Conservation (phyloP, 2,329 filamentous ascomycete genomes). For the Aspergillus costaricaensis region DNA sequence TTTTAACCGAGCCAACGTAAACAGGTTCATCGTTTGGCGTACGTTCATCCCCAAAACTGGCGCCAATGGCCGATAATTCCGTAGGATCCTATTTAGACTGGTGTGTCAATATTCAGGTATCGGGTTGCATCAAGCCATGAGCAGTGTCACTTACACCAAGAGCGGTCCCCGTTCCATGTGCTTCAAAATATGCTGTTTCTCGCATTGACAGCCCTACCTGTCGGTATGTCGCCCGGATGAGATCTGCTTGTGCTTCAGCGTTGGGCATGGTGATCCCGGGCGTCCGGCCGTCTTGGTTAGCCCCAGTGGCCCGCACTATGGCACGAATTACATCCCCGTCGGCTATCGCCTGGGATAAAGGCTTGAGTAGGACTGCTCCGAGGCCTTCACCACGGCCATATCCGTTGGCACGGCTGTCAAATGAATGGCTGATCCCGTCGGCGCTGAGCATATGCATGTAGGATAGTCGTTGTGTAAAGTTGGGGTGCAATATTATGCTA, state of each 20-base stretch:
- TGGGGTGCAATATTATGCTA: conserved; percentile 35
- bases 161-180: conserved; percentile 45
- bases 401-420: conserved; percentile 52
- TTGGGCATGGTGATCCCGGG: conserved; percentile 47
- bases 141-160: conserved; percentile 26
- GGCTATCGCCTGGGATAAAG: conserved; percentile 47
- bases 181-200: conserved; percentile 37
- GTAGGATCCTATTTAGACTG: conserved; percentile 14
- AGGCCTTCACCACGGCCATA: conserved; percentile 55
- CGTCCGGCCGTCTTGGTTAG: conserved; percentile 40
- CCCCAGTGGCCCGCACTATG: conserved; percentile 26
- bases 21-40: conserved; percentile 19
- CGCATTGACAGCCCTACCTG: conserved; percentile 17
- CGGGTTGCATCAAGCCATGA: background rate
- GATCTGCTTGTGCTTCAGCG: conserved; percentile 35
- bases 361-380: conserved; percentile 51
- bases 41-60: conserved; percentile 18
- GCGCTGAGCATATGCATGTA: conserved; percentile 41
- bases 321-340: conserved; percentile 46
- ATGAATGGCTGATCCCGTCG: conserved; percentile 51
- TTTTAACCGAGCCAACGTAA: conserved; percentile 34
- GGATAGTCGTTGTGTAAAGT: conserved; percentile 25
- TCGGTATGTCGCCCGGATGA: conserved; percentile 42
- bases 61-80: conserved; percentile 22
- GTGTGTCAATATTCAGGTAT: too few relatives aligned